Percentiles rank a stretch among this genome's conserved stretches.
These are phyloP conservation scores for Camellia granthamiana DNA, from an alignment of 148 eudicot species.

Conservation along the genomic window DNA sequence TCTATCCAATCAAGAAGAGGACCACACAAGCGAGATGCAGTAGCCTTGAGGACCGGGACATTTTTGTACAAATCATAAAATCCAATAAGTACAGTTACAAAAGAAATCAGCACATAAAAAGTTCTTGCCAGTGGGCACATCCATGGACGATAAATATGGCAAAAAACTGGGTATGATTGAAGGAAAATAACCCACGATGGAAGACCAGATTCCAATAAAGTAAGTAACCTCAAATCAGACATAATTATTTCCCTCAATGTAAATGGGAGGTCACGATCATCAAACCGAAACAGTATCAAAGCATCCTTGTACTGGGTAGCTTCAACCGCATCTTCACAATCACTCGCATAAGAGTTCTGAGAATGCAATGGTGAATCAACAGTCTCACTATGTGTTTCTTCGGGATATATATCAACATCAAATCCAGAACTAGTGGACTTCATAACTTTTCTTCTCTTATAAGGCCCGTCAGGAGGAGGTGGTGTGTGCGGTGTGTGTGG, in stretches of 20 bases:
- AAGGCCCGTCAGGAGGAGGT: constrained; percentile 64
- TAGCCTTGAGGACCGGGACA: constrained; percentile 93
- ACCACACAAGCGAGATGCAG: constrained; percentile 87
- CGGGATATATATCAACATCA: constrained; percentile 37
- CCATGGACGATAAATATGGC: constrained; percentile 97
- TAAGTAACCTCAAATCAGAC: constrained; percentile 76
- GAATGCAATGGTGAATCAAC: constrained; percentile 40
- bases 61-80: constrained; percentile 96
- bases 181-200: constrained; percentile 98
- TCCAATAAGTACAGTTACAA: constrained; percentile 85
- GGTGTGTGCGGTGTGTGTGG: constrained; percentile 72
- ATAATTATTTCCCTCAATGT: constrained; percentile 63
- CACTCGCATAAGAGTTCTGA: constrained; percentile 35
- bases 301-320: constrained; percentile 72
- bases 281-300: constrained; percentile 67
- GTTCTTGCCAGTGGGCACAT: constrained; percentile 97
- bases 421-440: constrained; percentile 35
- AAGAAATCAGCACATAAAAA: constrained; percentile 64
- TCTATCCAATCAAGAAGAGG: constrained; percentile 97
- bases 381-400: constrained; percentile 35
- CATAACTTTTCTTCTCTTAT: constrained; percentile 78
- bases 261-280: constrained; percentile 85
- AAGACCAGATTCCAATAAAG: constrained; percentile 92
- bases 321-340: constrained; percentile 52
- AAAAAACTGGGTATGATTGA: constrained; percentile 90